These are phyloP conservation scores for Fusarium sp. DNA, from an alignment of 2,329 filamentous ascomycete genomes.

Conservation along the genomic window DNA sequence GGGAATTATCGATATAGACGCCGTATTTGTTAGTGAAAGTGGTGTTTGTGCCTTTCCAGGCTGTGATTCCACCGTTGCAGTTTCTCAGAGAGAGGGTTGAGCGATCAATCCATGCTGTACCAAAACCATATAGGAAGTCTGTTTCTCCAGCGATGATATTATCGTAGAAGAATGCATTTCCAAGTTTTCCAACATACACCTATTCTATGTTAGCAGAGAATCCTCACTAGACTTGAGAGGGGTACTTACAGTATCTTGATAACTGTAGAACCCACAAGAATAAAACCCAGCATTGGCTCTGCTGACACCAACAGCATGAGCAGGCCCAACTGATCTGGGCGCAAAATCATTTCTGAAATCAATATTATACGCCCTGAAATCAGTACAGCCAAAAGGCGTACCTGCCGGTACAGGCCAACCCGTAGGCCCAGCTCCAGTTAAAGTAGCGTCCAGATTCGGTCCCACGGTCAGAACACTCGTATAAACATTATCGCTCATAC, in stretches of 20 bases:
- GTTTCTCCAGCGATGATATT: constrained; percentile 72
- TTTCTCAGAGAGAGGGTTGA: constrained; percentile 66
- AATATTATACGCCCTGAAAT: constrained; percentile 76
- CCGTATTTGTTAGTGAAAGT: constrained; percentile 76
- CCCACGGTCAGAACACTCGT: constrained; percentile 72
- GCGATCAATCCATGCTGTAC: constrained; percentile 70
- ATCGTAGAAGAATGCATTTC: constrained; percentile 73
- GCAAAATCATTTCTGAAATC: constrained; percentile 72
- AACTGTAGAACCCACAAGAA: constrained; percentile 73
- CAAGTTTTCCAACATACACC: constrained; percentile 74
- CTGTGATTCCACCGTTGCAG: constrained; percentile 75
- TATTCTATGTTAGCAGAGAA: constrained; percentile 39
- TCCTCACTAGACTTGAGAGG: fast-evolving
- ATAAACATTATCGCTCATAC: constrained; percentile 69
- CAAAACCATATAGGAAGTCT: constrained; percentile 77
- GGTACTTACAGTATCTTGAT: constrained; percentile 70
- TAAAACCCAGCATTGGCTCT: constrained; percentile 76
- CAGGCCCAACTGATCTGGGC: constrained; percentile 64
- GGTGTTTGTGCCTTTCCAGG: constrained; percentile 74
- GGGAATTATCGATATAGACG: constrained; percentile 70
- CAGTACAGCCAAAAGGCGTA: constrained; percentile 71
- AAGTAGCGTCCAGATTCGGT: constrained; percentile 70
- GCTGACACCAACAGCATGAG: constrained; percentile 69
- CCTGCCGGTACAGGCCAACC: constrained; percentile 69
- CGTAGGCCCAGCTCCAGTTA: constrained; percentile 71